Evolutionary conservation across 805 yeast genomes (phyloP).

Genomic region (Suhomyces pyralidae): DNA sequence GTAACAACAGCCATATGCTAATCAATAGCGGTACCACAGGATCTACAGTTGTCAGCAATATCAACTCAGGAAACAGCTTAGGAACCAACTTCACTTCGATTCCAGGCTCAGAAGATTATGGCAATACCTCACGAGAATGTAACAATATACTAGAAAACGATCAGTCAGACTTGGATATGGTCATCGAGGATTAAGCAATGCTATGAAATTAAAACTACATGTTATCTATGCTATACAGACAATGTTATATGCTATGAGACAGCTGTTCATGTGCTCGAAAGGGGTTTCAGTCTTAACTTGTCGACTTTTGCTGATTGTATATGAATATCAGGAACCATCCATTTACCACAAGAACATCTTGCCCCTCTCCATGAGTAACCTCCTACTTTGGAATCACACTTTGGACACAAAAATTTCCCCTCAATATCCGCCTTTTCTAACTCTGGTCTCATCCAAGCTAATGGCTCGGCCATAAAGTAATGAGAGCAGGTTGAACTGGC

Average conservation of each 20-base stretch:
- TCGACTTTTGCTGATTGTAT: conserved; percentile 81
- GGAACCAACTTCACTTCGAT: conserved; percentile 17
- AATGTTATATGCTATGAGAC: background rate
- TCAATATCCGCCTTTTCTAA: conserved; percentile 72
- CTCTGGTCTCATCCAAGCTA: conserved; percentile 88
- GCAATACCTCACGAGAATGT: conserved; percentile 3
- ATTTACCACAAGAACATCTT: conserved; percentile 89
- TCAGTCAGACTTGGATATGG: conserved; percentile 43
- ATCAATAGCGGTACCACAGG: conserved; percentile 11
- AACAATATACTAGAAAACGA: conserved; percentile 16
- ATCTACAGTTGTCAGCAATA: conserved; percentile 7
- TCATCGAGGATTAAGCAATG: conserved; percentile 29
- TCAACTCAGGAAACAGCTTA: conserved; percentile 15
- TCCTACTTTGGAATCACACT: conserved; percentile 82
- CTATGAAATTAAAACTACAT: background rate
- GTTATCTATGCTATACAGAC: background rate
- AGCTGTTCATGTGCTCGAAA: background rate
- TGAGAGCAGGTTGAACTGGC: conserved; percentile 74
- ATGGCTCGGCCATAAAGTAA: conserved; percentile 74
- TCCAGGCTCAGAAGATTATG: conserved; percentile 8
- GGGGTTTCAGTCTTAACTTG: conserved; percentile 5
- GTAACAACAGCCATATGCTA: conserved; percentile 17
- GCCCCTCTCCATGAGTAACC: conserved; percentile 94
- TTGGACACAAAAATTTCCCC: conserved; percentile 84
- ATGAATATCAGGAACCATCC: conserved; percentile 93